Evolutionary conservation across 345 rosid genomes (phyloP).

Genomic region (Bruguiera parviflora): DNA sequence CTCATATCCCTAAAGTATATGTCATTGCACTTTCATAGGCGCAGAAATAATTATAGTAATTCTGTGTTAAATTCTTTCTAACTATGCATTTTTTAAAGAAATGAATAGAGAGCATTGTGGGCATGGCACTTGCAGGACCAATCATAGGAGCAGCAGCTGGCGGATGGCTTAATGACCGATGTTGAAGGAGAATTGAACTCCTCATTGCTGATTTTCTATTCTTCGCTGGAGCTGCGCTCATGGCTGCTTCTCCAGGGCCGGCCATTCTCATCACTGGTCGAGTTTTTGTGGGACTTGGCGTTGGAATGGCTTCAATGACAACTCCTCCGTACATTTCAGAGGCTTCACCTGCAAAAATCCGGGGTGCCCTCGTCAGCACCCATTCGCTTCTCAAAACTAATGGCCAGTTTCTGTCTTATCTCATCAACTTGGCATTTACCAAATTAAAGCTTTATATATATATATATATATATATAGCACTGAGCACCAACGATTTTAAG

Average conservation of each 20-base stretch:
- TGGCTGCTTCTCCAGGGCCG: conserved; percentile 68
- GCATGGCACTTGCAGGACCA: conserved; percentile 91
- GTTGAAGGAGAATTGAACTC: conserved; percentile 56
- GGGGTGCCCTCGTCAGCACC: conserved; percentile 87
- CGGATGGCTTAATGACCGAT: conserved; percentile 74
- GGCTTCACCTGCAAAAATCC: conserved; percentile 76
- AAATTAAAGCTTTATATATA: conserved; percentile 28
- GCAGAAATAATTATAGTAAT: neutral
- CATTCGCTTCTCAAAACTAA: conserved; percentile 80
- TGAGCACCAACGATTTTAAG: too few species aligned
- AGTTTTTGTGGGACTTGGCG: conserved; percentile 75
- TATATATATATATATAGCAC: neutral
- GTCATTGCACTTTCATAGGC: neutral
- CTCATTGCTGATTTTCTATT: conserved; percentile 72
- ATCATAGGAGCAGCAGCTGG: conserved; percentile 79
- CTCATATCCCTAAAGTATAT: too few species aligned
- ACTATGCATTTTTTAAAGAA: neutral
- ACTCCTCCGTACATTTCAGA: conserved; percentile 87
- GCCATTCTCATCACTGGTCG: conserved; percentile 59
- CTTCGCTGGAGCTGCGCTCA: conserved; percentile 62
- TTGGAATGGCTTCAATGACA: conserved; percentile 95
- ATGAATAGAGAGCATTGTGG: conserved; percentile 71
- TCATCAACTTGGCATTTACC: conserved; percentile 80
- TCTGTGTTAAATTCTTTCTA: too few species aligned
- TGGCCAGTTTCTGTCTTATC: conserved; percentile 84